Evolutionary conservation across 2,329 filamentous ascomycete genomes (phyloP).

Genomic region (Myriosclerotinia scirpicola): DNA sequence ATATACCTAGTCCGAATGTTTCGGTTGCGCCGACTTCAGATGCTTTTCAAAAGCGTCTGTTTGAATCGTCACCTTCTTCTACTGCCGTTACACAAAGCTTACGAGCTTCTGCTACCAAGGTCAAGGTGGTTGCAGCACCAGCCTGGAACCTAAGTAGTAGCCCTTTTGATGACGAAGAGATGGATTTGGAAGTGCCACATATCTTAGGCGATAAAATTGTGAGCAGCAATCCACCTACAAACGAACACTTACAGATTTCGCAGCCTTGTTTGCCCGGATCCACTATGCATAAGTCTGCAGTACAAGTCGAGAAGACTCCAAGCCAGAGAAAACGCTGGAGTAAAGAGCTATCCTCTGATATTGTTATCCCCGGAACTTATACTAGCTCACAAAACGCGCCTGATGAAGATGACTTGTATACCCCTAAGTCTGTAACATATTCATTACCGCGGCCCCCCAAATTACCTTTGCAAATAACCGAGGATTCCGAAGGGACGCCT

Average conservation of each 20-base stretch:
- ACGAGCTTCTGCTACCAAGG: neutral
- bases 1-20: neutral
- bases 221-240: conserved; percentile 7
- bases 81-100: neutral
- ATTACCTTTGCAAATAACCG: neutral
- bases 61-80: neutral
- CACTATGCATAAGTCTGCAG: conserved; percentile 12
- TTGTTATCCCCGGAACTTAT: conserved; percentile 32
- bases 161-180: conserved; percentile 32
- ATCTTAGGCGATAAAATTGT: conserved; percentile 33
- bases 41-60: neutral
- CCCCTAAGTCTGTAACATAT: neutral
- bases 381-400: conserved; percentile 12
- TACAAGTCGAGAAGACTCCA: conserved; percentile 36
- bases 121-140: neutral
- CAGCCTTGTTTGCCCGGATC: conserved; percentile 30
- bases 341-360: conserved; percentile 26
- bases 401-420: neutral
- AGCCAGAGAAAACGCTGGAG: neutral
- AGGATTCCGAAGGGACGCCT: neutral
- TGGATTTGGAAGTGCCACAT: conserved; percentile 34
- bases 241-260: conserved; percentile 13
- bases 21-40: neutral
- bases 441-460: neutral
- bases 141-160: conserved; percentile 17